Percentiles rank a stretch among this genome's conserved stretches.
phyloP scores from a whole-genome alignment of 1,284 basidiomycete species.

The Apiotrichum gamsii region DNA sequence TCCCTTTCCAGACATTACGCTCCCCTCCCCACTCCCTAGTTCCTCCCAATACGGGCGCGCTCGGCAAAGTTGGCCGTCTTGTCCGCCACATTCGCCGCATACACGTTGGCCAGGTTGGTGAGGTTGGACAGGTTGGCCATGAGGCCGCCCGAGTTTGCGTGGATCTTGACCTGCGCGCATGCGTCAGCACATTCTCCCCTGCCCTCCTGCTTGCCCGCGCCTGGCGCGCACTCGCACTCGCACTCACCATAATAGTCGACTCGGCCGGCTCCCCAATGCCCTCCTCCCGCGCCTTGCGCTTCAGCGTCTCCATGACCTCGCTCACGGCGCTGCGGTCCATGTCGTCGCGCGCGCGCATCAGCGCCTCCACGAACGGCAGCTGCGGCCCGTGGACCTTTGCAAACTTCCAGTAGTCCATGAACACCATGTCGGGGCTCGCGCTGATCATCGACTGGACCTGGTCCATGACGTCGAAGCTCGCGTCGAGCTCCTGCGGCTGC shows the following conservation, averaged over 20 bases:
- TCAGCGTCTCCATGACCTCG: conserved; percentile 91
- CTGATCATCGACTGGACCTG: conserved; percentile 76
- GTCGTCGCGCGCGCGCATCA: conserved; percentile 86
- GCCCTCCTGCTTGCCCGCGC: too few species aligned
- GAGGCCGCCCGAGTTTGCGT: conserved; percentile 24
- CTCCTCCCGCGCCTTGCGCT: conserved; percentile 85
- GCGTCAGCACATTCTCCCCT: conserved; percentile 2
- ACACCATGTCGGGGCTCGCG: conserved; percentile 85
- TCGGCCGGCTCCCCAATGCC: conserved; percentile 62
- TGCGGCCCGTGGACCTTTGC: conserved; percentile 95
- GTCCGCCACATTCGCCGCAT: conserved; percentile 18
- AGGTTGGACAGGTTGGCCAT: conserved; percentile 28
- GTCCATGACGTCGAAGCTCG: conserved; percentile 80
- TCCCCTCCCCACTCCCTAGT: too few species aligned
- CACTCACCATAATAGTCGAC: conserved; percentile 55
- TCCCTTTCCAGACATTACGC: too few species aligned
- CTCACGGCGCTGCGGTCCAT: conserved; percentile 77
- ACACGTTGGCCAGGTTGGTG: conserved; percentile 24
- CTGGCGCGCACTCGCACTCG: neutral
- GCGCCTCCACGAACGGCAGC: conserved; percentile 77
- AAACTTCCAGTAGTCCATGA: conserved; percentile 92
- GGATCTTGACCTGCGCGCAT: conserved; percentile 32
- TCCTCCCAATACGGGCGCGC: neutral
- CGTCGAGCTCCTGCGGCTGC: conserved; percentile 69
- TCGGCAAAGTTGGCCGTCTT: neutral